Base-by-base conservation (phyloP, 2,329 filamentous ascomycete species). In the Tolypocladium amazonense region DNA sequence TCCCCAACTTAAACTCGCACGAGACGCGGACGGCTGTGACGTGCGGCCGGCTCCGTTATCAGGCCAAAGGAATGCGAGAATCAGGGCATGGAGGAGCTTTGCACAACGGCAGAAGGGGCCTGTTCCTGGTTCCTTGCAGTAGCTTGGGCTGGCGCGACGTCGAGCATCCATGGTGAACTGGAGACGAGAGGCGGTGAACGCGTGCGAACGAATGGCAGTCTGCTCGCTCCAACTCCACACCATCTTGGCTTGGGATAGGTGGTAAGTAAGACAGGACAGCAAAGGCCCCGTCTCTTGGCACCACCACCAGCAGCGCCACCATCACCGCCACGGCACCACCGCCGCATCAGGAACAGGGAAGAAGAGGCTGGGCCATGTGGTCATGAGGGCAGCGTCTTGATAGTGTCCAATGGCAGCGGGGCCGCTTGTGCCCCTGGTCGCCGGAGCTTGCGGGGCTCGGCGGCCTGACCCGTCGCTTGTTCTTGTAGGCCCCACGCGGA, bases 71-170 rank as follows among this genome's bases (percentile, higher is more conserved):
- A 20, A 35, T 30, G 27, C 50, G 20, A 9, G 8, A 52, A 53
- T 53, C 50, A 53, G 50, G 30, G 27, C 50, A 53, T 30, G 18
- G 12, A 52, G 4, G 25, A 18, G 47, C 47, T 8, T 35, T 7
- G 27, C 45, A 33, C 25, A 15, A 5, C 25, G 47, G 2, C 27
- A 30, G 14, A 23, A 38, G 25, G 27, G 23, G 38, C 38, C 27
- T 27, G 57, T 58, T 39, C 57, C 57, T 58, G 57, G 57, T 58
- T 58, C 47, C 57, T 58, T 58, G 56, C 56, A 58, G 56, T 53
- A 58, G 56, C 20, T 14, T 27, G 30, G 50, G 11, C 50, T 5
- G 30, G 50, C 50, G 50, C 50, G 30, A 53, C 7, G 30, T 35
- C 30, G 14, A 52, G 30, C 50, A n/a, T 54, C 30, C 20, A 54